Evolutionary conservation across 2,329 filamentous ascomycete species (phyloP).

Genomic region (Aspergillus pseudoviridinutans): DNA sequence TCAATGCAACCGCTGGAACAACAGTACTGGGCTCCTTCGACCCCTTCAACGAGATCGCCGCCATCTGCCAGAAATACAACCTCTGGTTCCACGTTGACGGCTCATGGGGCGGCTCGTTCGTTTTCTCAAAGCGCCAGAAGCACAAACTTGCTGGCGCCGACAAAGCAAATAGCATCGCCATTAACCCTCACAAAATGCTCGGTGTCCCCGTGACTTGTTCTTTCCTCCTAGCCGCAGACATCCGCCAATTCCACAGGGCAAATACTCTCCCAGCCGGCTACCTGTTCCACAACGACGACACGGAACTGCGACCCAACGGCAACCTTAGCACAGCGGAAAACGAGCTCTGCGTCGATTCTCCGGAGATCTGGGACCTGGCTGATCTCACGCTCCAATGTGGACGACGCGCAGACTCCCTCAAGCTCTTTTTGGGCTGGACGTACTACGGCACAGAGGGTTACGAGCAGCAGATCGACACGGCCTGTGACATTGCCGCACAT

Average conservation of each 20-base stretch:
- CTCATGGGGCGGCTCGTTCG: conserved; percentile 81
- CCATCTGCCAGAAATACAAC: conserved; percentile 65
- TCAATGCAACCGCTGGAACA: conserved; percentile 92
- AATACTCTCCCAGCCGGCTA: conserved; percentile 88
- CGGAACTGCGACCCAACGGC: conserved; percentile 30
- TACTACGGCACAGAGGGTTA: conserved; percentile 82
- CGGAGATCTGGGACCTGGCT: conserved; percentile 79
- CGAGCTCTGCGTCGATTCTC: conserved; percentile 30
- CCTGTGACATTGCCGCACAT: conserved; percentile 67
- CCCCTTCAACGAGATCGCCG: conserved; percentile 66
- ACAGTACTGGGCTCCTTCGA: conserved; percentile 91
- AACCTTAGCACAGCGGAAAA: conserved; percentile 10
- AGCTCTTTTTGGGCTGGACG: conserved; percentile 82
- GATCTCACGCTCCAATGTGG: conserved; percentile 94
- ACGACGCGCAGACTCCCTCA: conserved; percentile 76
- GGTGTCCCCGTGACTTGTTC: conserved; percentile 86
- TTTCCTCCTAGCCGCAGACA: conserved; percentile 75
- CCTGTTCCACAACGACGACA: conserved; percentile 63
- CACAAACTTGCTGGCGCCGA: conserved; percentile 66
- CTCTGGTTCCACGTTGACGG: conserved; percentile 94
- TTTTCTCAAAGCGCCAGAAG: conserved; percentile 66
- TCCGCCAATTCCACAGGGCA: conserved; percentile 71
- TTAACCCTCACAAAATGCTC: conserved; percentile 98
- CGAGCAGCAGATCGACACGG: conserved; percentile 63
- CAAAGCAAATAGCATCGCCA: conserved; percentile 74